phyloP scores from a whole-genome alignment of 768 basidiomycete genomes.

The Auriscalpium vulgare region DNA sequence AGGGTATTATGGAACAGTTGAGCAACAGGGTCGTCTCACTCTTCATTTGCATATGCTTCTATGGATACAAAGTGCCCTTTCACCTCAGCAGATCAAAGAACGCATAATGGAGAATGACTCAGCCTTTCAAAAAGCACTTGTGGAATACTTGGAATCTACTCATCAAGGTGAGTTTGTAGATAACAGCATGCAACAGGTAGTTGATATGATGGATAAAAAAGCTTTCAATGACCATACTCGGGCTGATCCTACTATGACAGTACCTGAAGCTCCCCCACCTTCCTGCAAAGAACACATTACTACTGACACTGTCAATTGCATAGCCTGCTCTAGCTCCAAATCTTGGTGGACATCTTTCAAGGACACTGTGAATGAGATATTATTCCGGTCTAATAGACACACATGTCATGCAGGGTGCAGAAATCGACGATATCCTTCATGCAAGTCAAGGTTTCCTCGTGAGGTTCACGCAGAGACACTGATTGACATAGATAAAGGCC shows the following conservation, averaged over 20 bases:
- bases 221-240: too few species aligned
- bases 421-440: constrained; percentile 22
- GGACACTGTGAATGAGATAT: constrained; percentile 3
- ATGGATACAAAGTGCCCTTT: constrained; percentile 6
- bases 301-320: too few species aligned
- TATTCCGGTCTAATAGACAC: constrained; percentile 6
- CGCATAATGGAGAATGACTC: constrained; percentile 5
- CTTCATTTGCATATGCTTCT: constrained; percentile 18
- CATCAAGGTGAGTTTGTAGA: constrained; percentile 10
- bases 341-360: constrained; percentile 1
- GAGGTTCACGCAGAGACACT: constrained; percentile 17
- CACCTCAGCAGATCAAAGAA: constrained; percentile 16
- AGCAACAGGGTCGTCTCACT: constrained; percentile 8
- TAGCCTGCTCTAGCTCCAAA: neutral
- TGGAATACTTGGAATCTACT: constrained; percentile 8
- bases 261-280: too few species aligned
- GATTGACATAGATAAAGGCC: constrained; percentile 24
- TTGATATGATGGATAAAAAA: neutral
- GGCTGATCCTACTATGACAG: too few species aligned
- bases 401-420: constrained; percentile 18
- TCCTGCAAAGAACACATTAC: too few species aligned
- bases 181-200: neutral
- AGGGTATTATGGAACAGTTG: constrained; percentile 15
- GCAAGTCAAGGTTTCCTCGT: constrained; percentile 30
- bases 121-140: constrained; percentile 5